These are phyloP conservation scores for Fusarium papillatum DNA, from an alignment of 2,329 filamentous ascomycete species.

Conservation along the genomic window DNA sequence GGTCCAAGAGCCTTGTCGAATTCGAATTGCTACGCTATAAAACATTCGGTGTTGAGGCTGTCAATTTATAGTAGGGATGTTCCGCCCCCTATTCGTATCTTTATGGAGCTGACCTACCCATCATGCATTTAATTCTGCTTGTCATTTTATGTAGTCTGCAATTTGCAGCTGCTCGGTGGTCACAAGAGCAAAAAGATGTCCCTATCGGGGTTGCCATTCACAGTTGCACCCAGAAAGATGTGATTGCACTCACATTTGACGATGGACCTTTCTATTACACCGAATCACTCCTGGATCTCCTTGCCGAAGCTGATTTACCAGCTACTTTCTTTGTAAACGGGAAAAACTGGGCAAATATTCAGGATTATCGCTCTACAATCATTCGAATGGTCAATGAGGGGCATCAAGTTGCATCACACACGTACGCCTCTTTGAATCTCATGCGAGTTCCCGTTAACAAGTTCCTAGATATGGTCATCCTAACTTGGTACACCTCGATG, in stretches of 20 bases:
- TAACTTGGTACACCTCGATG: slow-evolving; percentile 47
- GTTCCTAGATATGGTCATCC: slow-evolving; percentile 43
- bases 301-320: slow-evolving; percentile 38
- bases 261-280: slow-evolving; percentile 56
- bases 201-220: slow-evolving; percentile 33
- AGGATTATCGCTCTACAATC: slow-evolving; percentile 36
- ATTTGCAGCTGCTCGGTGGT: neutral
- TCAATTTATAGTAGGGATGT: neutral
- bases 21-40: neutral
- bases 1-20: neutral
- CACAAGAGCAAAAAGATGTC: neutral
- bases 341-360: slow-evolving; percentile 39
- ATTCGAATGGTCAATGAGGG: slow-evolving; percentile 58
- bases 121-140: neutral
- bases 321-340: slow-evolving; percentile 48
- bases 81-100: neutral
- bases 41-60: neutral
- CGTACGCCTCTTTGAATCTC: slow-evolving; percentile 44
- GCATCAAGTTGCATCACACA: slow-evolving; percentile 69
- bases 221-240: slow-evolving; percentile 40
- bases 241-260: slow-evolving; percentile 55
- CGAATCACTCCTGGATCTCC: slow-evolving; percentile 47
- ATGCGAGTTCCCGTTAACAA: slow-evolving; percentile 24
- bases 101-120: neutral
- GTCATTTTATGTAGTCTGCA: neutral